phyloP scores from a whole-genome alignment of 2,329 filamentous ascomycete genomes.

The Phaeoacremonium minimum region DNA sequence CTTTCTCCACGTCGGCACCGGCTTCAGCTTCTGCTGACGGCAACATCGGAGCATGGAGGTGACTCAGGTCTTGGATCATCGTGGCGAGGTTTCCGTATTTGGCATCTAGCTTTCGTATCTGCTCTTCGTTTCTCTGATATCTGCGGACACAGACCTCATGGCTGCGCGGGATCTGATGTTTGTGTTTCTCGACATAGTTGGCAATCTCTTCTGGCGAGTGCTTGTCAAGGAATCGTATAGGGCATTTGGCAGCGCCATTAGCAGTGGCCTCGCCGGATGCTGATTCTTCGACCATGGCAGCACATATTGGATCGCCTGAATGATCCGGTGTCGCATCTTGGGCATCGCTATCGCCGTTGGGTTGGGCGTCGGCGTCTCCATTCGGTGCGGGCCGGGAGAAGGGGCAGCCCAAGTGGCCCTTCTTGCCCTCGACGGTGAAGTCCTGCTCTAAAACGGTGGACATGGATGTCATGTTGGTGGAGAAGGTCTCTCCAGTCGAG shows the following conservation, averaged over 20 bases:
- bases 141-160: conserved; percentile 89
- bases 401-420: conserved; percentile 75
- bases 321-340: conserved; percentile 41
- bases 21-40: conserved; percentile 53
- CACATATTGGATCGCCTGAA: conserved; percentile 57
- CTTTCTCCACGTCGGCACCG: conserved; percentile 34
- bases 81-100: conserved; percentile 90
- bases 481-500: conserved; percentile 43
- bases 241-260: conserved; percentile 64
- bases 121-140: conserved; percentile 81
- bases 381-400: conserved; percentile 60
- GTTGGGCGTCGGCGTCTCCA: conserved; percentile 17
- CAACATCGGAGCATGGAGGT: conserved; percentile 84
- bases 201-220: conserved; percentile 92
- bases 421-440: conserved; percentile 82
- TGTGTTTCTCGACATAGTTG: conserved; percentile 89
- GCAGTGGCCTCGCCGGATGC: conserved; percentile 46
- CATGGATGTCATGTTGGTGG: conserved; percentile 49
- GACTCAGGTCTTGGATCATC: conserved; percentile 89
- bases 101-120: conserved; percentile 82
- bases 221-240: conserved; percentile 87
- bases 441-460: conserved; percentile 76
- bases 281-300: conserved; percentile 58
- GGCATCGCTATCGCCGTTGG: conserved; percentile 15
- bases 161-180: conserved; percentile 89